A percentile compares a stretch with the other conserved stretches of the same genome.
These are phyloP conservation scores for Paramecium octaurelia DNA, from an alignment of 73 alveolate species.

Conservation along the genomic window DNA sequence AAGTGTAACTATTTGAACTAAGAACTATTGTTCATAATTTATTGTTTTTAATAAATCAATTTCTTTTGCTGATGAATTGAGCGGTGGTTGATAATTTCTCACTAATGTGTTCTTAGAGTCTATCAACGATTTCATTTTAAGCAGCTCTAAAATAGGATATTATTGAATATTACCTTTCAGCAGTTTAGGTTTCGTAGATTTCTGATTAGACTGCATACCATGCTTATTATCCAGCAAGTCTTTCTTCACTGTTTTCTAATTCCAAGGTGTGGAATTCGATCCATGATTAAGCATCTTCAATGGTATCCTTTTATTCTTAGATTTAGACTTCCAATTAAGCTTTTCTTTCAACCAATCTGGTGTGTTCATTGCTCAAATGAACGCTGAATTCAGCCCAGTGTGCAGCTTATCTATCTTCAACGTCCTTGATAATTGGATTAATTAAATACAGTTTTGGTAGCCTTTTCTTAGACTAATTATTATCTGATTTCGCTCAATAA, in stretches of 20 bases:
- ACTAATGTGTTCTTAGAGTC: conserved; percentile 55
- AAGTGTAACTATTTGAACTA: not conserved
- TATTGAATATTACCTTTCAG: not conserved
- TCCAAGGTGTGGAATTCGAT: conserved; percentile 56
- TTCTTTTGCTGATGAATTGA: conserved; percentile 26
- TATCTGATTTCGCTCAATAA: conserved; percentile 37
- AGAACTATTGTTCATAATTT: conserved; percentile 33
- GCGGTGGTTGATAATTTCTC: conserved; percentile 46
- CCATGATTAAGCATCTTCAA: conserved; percentile 48
- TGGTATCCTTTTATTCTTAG: conserved; percentile 45
- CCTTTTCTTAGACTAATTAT: conserved; percentile 30
- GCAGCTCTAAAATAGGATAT: conserved; percentile 4
- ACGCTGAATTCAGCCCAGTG: conserved; percentile 48
- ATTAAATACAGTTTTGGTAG: not conserved
- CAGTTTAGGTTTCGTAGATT: conserved; percentile 20
- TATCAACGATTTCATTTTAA: conserved; percentile 33
- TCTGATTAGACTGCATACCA: conserved; percentile 16
- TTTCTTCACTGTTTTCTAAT: conserved; percentile 33
- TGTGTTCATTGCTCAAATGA: conserved; percentile 42
- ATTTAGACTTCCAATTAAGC: conserved; percentile 25
- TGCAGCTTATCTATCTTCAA: conserved; percentile 52
- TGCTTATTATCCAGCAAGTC: conserved; percentile 45
- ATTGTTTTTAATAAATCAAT: conserved; percentile 30
- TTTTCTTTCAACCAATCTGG: conserved; percentile 53
- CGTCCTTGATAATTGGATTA: not conserved